phyloP scores from a whole-genome alignment of 139 green algal species.

The Tetratostichococcus sp. region DNA sequence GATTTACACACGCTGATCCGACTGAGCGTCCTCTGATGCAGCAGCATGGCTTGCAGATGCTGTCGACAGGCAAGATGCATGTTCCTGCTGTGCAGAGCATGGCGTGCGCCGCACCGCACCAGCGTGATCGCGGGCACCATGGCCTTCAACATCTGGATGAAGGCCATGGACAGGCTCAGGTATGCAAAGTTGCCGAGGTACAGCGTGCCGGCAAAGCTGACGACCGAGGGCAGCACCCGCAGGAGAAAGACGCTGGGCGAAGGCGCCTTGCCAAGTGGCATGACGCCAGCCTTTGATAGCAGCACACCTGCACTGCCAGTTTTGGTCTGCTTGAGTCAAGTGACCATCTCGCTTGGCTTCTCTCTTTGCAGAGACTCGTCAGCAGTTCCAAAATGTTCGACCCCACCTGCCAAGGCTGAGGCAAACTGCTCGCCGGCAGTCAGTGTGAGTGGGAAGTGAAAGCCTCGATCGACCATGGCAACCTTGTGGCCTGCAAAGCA shows the following conservation, averaged over 20 bases:
- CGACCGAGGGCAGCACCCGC: conserved; percentile 40
- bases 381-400: too few species aligned
- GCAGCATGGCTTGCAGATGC: too few species aligned
- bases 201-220: conserved; percentile 37
- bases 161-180: conserved; percentile 58
- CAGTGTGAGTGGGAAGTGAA: conserved; percentile 52
- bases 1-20: too few species aligned
- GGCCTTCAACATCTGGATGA: conserved; percentile 69
- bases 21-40: too few species aligned
- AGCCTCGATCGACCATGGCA: conserved; percentile 42
- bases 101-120: neutral
- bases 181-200: conserved; percentile 61
- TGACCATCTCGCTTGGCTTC: too few species aligned
- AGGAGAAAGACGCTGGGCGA: conserved; percentile 5
- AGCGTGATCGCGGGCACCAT: conserved; percentile 66
- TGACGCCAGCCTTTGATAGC: conserved; percentile 15
- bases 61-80: too few species aligned
- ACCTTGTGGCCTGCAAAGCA: conserved; percentile 50
- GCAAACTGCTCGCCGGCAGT: conserved; percentile 49
- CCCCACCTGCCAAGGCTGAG: conserved; percentile 20
- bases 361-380: too few species aligned
- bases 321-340: too few species aligned
- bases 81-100: too few species aligned
- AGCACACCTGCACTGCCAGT: conserved; percentile 17
- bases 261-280: conserved; percentile 25